Base-by-base conservation (phyloP, 179 eudicot species). In the Corrigiola litoralis region DNA sequence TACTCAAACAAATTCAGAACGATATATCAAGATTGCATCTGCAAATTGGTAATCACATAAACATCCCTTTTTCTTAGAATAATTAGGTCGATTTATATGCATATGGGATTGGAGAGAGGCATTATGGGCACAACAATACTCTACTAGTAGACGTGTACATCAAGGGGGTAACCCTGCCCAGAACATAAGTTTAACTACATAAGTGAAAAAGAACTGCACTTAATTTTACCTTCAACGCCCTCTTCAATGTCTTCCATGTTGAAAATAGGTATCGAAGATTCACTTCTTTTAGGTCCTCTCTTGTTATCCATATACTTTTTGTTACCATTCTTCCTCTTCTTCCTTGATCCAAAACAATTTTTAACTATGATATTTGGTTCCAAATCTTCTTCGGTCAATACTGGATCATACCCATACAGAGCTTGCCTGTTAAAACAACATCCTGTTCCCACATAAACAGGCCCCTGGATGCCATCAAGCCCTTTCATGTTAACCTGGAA, bases 371-470 rank as follows among this genome's bases (percentile, higher is more conserved):
- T 74, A 71, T 89, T 89, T 24, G 97, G 96, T 75, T 91, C 83
- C 75, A 91, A 73, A 82, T 91, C 97, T 67, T 82, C 97, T 77
- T 89, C 95, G 0, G 91, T 77, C 75, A 91, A 72, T 31, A 90
- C 82, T 4, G 95, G 88, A 78, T 88, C 88, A 60, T 84, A 90
- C 61, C 90, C 95, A 56, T 90, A 89, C 8, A 89, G 78, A 44
- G 96, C 96, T 79, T 87, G 95, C 67, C 96, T 79, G 72, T 87
- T 90, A 72, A 90, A 90, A 71, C 96, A 90, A 73, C 95, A 87
- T 73, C 96, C 96, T 20, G 96, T 90, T 53, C 96, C 96, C 82
- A 90, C 96, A 67, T 90, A 90, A 48, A 90, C 88, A 8, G 96
- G 96, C 47, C 96, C 96, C 68, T 89, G 96, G 71, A 89, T 72